Evolutionary conservation across 2,329 filamentous ascomycete species (phyloP).

Genomic region (Sordariomycetes sp.): DNA sequence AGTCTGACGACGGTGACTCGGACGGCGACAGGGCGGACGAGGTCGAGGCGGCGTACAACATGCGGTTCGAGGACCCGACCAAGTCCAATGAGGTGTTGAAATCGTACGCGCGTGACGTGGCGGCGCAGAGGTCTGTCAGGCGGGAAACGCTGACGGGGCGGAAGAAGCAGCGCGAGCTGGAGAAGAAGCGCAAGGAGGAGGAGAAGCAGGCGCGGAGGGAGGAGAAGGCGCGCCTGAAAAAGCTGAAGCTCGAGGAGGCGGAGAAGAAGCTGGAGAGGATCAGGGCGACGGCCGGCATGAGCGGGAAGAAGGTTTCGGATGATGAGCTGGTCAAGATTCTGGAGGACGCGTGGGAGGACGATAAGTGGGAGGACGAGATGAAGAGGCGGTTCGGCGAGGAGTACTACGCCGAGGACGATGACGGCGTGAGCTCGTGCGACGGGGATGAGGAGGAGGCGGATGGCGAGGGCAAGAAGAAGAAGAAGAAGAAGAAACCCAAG

Average conservation of each 20-base stretch:
- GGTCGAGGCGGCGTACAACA: constrained; percentile 87
- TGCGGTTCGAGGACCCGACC: constrained; percentile 85
- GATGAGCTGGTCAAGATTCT: constrained; percentile 78
- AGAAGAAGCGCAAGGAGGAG: constrained; percentile 63
- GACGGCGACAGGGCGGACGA: constrained; percentile 64
- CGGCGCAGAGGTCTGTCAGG: constrained; percentile 70
- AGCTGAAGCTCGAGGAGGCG: constrained; percentile 85
- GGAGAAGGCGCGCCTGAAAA: constrained; percentile 76
- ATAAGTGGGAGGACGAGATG: constrained; percentile 88
- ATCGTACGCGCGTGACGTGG: constrained; percentile 79
- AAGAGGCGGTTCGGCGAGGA: constrained; percentile 73
- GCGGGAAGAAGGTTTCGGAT: constrained; percentile 50
- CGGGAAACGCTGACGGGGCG: constrained; percentile 68
- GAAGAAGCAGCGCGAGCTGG: constrained; percentile 65
- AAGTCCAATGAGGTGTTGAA: constrained; percentile 79
- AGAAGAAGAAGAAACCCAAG: constrained; percentile 45
- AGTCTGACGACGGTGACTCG: constrained; percentile 72
- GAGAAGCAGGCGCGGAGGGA: constrained; percentile 64
- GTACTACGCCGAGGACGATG: constrained; percentile 70
- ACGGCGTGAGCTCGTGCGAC: constrained; percentile 50
- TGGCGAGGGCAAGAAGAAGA: constrained; percentile 37
- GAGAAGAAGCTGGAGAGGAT: constrained; percentile 79
- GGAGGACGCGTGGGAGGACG: constrained; percentile 78
- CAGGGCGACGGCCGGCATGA: constrained; percentile 74
- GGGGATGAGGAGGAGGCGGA: constrained; percentile 55